phyloP scores from a whole-genome alignment of 2,329 filamentous ascomycete species.

The Chrysoporthe cubensis region DNA sequence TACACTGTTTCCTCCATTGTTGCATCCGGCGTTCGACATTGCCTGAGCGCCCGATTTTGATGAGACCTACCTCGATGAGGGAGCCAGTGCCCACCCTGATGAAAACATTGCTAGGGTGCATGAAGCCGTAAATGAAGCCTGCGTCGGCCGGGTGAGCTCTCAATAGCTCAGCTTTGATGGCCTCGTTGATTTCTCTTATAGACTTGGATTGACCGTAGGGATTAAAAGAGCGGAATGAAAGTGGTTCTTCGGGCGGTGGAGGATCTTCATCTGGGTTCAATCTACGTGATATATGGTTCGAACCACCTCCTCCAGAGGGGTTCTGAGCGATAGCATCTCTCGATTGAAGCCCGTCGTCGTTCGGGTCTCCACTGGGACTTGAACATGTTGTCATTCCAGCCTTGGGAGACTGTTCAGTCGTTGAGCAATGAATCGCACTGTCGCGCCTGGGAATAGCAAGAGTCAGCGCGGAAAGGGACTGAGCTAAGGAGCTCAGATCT shows the following conservation, averaged over 20 bases:
- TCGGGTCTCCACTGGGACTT: neutral
- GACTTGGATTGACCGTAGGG: conserved; percentile 15
- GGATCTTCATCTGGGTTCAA: neutral
- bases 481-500: neutral
- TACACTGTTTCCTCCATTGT: conserved; percentile 32
- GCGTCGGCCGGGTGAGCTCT: neutral
- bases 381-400: neutral
- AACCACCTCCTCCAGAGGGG: neutral
- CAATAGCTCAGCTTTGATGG: conserved; percentile 23
- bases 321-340: neutral
- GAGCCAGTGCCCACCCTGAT: conserved; percentile 15
- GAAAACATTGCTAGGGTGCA: conserved; percentile 31
- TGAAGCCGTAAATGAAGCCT: conserved; percentile 36
- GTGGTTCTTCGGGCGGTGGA: neutral
- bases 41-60: conserved; percentile 39
- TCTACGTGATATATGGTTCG: neutral
- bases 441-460: neutral
- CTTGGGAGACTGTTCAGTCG: neutral
- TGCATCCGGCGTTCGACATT: conserved; percentile 34
- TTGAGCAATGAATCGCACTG: neutral
- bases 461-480: neutral
- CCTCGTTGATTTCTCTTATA: conserved; percentile 18
- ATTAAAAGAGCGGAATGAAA: conserved; percentile 9
- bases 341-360: neutral
- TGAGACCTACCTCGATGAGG: conserved; percentile 35